Evolutionary conservation across 805 yeast genomes (phyloP), one percentile per base, ranked within the genome.

Genomic region (Clavispora vitiphila): DNA sequence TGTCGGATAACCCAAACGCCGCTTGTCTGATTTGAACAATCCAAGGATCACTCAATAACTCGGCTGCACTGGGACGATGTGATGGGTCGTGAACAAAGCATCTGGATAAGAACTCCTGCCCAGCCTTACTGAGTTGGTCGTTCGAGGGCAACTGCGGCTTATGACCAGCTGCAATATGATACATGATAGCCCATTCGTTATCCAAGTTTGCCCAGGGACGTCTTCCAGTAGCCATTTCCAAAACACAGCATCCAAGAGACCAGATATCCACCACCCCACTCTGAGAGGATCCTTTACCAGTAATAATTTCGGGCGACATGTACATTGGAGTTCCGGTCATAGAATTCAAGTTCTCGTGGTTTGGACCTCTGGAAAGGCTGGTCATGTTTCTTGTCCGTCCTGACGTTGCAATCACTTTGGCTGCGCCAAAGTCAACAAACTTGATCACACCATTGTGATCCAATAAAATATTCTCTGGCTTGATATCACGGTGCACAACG

Each of bases 161-260:
- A 58, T 87, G 93, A 1, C 96, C 96, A 2, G 96, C 95, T 0
- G 97, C 98, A 56, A 93, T 93, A 60, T 88, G 96, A 57, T 90
- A 93, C 98, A 93, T 91, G 39, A 93, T 86, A 2, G 98, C 96
- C 95, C 95, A 93, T 58, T 91, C 98, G 57, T 93, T 93, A 56
- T 93, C 99, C 46, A 89, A 70, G 61, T 88, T 86, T 12, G 95
- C 85, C 99, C 99, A 93, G 5, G 99, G 99, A 44, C 96, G 73
- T 50, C 89, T 73, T 11, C 99, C 99, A 0, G 98, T 90, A 2
- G 91, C 87, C 98, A 93, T 93, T 60, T 93, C 98, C 35, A 91
- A 62, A 2, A 93, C 85, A 62, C 96, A 91, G 62, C 99, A 93
- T 3, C 99, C 99, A 32, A 91, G 69, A 0, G 99, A 88, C 99